A percentile compares a stretch with the other conserved stretches of the same genome.
Evolutionary conservation across 306 rosid species (phyloP).

Genomic region (Prunus salicina): DNA sequence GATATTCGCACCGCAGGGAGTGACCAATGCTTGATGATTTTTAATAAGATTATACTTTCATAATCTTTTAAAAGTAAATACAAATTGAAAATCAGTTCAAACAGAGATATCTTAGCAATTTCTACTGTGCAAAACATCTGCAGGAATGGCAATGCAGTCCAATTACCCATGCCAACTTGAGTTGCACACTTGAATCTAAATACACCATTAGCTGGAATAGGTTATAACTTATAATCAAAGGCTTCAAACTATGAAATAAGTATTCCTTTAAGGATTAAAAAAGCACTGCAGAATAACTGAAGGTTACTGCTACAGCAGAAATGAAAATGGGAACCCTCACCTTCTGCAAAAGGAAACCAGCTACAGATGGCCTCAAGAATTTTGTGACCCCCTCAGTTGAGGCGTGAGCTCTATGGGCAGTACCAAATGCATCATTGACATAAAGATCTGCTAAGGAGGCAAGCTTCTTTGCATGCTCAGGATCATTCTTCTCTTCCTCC

Average conservation of each 20-base stretch:
- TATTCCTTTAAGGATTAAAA: neutral
- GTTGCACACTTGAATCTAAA: neutral
- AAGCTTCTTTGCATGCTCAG: slow-evolving; percentile 93
- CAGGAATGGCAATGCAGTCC: neutral
- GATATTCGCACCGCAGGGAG: neutral
- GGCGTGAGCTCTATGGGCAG: slow-evolving; percentile 99
- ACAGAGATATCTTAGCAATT: neutral
- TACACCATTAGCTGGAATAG: neutral
- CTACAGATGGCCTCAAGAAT: slow-evolving; percentile 92
- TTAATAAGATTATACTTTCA: neutral
- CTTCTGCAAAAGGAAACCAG: slow-evolving; percentile 98
- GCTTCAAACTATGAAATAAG: neutral
- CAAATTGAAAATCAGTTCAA: neutral
- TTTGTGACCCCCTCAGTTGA: slow-evolving; percentile 99
- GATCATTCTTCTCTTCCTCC: slow-evolving; percentile 98
- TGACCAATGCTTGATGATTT: neutral
- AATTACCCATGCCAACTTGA: neutral
- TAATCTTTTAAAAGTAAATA: neutral
- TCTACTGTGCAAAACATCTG: neutral
- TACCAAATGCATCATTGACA: slow-evolving; percentile 98
- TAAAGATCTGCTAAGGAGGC: slow-evolving; percentile 87
- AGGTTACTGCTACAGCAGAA: neutral
- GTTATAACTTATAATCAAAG: neutral
- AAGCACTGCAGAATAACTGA: neutral
- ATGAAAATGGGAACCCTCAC: slow-evolving; percentile 28